Percentiles rank a stretch among this genome's conserved stretches.
Evolutionary conservation across 2,329 filamentous ascomycete species (phyloP).

Genomic region (Cladosporium sphaerospermum): DNA sequence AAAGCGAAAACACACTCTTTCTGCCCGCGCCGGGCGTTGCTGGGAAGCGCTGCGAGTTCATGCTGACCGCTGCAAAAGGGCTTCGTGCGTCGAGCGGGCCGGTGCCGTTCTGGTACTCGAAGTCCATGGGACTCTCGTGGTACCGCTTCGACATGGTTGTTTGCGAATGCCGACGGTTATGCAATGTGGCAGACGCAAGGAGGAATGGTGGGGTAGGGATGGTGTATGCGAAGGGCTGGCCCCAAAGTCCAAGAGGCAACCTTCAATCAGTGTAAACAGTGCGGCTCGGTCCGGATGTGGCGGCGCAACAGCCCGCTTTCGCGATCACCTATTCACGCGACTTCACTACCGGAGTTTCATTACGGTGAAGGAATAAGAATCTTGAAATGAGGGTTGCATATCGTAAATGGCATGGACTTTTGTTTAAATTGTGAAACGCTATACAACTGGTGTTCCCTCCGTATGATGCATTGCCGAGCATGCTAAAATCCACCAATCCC

Average conservation of each 20-base stretch:
- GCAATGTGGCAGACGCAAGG: too few species aligned
- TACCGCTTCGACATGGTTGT: conserved; percentile 29
- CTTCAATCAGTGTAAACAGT: background rate
- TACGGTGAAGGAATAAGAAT: too few species aligned
- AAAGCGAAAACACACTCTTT: conserved; percentile 28
- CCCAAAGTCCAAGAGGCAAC: too few species aligned
- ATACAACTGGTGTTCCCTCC: conserved; percentile 3
- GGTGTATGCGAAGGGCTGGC: too few species aligned
- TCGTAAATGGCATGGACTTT: too few species aligned
- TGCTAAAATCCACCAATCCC: background rate
- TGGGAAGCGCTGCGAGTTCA: conserved; percentile 29
- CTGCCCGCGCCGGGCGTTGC: conserved; percentile 13
- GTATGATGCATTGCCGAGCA: background rate
- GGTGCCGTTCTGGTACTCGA: conserved; percentile 44
- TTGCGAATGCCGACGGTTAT: too few species aligned
- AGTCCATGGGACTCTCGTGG: conserved; percentile 48
- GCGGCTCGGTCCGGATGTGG: background rate
- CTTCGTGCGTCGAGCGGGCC: conserved; percentile 43
- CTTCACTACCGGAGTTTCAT: background rate
- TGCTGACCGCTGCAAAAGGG: conserved; percentile 38
- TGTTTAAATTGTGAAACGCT: too few species aligned
- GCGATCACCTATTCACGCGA: background rate
- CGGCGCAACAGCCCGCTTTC: background rate
- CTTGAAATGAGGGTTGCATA: too few species aligned
- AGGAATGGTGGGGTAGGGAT: too few species aligned